A percentile compares a stretch with the other conserved stretches of the same genome.
phyloP scores from a whole-genome alignment of 139 green algal species.

The Tetradesmus lagerheimii region DNA sequence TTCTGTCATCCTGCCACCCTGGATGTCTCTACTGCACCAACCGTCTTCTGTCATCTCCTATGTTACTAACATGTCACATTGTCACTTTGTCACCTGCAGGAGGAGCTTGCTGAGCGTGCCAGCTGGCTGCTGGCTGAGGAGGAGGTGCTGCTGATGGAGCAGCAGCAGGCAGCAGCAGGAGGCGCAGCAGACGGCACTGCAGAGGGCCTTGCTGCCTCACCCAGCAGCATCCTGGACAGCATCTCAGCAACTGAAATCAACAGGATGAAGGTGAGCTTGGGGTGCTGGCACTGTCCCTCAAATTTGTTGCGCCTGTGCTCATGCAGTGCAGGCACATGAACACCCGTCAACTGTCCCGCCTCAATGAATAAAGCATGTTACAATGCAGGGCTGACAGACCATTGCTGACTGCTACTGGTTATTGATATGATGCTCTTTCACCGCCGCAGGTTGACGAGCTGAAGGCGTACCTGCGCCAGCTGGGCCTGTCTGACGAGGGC shows the following conservation, averaged over 20 bases:
- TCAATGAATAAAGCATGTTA: no score
- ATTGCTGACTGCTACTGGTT: no score
- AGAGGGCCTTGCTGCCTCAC: constrained; percentile 6
- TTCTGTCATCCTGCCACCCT: no score
- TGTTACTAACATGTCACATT: background rate
- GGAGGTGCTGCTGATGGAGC: constrained; percentile 49
- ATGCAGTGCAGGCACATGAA: no score
- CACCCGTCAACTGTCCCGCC: no score
- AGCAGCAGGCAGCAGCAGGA: constrained; percentile 33
- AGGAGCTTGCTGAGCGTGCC: constrained; percentile 47
- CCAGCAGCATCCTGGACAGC: constrained; percentile 36
- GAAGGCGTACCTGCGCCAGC: background rate
- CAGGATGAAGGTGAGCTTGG: constrained; percentile 36
- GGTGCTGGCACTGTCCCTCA: background rate
- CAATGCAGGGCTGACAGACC: no score
- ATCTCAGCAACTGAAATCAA: constrained; percentile 30
- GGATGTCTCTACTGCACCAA: background rate
- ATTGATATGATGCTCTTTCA: no score
- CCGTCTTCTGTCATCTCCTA: background rate
- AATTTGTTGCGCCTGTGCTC: no score
- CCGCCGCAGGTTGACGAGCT: constrained; percentile 28
- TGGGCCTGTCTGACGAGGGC: constrained; percentile 47
- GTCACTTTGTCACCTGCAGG: background rate
- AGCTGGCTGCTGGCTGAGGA: constrained; percentile 50
- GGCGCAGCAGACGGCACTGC: background rate